phyloP scores from a whole-genome alignment of 2,329 filamentous ascomycete species.

The Fusarium miscanthi region DNA sequence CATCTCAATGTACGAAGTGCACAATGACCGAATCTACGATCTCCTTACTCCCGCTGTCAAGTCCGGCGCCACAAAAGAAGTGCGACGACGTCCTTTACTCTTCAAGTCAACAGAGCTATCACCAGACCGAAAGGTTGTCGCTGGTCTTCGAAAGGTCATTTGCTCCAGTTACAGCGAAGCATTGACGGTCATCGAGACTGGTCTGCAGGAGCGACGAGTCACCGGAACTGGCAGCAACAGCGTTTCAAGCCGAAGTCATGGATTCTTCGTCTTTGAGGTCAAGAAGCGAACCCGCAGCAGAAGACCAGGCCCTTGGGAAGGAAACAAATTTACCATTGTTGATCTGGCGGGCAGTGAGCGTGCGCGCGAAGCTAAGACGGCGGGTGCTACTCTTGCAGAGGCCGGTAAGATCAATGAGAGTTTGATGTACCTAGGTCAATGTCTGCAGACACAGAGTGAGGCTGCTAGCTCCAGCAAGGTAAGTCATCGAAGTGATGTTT shows the following conservation, averaged over 20 bases:
- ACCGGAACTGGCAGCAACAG: slow-evolving; percentile 94
- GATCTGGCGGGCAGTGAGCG: slow-evolving; percentile 95
- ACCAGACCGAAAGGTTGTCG: slow-evolving; percentile 92
- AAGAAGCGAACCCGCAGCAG: slow-evolving; percentile 75
- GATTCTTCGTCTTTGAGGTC: slow-evolving; percentile 95
- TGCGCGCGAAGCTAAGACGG: slow-evolving; percentile 92
- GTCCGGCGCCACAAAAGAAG: slow-evolving; percentile 73
- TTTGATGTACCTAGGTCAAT: slow-evolving; percentile 97
- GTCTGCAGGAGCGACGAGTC: slow-evolving; percentile 85
- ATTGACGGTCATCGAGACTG: slow-evolving; percentile 88
- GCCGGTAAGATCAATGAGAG: slow-evolving; percentile 99
- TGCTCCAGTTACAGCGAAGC: slow-evolving; percentile 87
- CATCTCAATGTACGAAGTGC: slow-evolving; percentile 98
- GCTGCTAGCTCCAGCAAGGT: slow-evolving; percentile 79
- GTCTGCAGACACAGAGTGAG: slow-evolving; percentile 93
- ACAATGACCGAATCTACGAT: slow-evolving; percentile 98
- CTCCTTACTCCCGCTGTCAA: slow-evolving; percentile 76
- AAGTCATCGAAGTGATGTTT: slow-evolving; percentile 36
- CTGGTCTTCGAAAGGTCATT: slow-evolving; percentile 89
- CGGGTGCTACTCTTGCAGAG: slow-evolving; percentile 90
- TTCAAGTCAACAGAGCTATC: slow-evolving; percentile 94
- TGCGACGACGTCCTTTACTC: slow-evolving; percentile 80
- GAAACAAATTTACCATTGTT: slow-evolving; percentile 85
- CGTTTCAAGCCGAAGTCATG: slow-evolving; percentile 90
- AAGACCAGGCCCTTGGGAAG: slow-evolving; percentile 71